Percentiles rank a stretch among this genome's conserved stretches.
Conservation (phyloP, 2,329 filamentous ascomycete genomes). For the Niveomyces coronatus region DNA sequence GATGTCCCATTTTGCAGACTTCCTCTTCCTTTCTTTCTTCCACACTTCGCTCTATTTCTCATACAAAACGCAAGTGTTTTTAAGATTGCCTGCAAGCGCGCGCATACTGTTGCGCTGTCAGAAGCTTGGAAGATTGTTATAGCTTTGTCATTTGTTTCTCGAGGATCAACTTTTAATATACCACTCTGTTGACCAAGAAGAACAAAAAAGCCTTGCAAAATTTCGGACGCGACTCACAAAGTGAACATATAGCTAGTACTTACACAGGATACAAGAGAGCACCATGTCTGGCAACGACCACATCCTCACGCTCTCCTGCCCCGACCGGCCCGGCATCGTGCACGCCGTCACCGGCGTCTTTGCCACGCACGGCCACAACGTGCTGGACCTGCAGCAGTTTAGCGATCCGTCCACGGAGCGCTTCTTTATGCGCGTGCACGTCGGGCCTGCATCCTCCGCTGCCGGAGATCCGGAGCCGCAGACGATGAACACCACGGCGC, state of each 20-base stretch:
- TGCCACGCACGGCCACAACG: conserved; percentile 63
- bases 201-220: background rate
- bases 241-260: too few species aligned
- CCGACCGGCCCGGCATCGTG: conserved; percentile 76
- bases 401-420: conserved; percentile 61
- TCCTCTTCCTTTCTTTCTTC: too few species aligned
- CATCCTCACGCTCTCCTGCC: conserved; percentile 73
- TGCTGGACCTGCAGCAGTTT: conserved; percentile 78
- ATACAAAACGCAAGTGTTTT: too few species aligned
- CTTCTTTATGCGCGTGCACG: conserved; percentile 87
- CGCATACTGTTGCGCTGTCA: conserved; percentile 1
- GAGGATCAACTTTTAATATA: conserved; percentile 11
- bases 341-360: conserved; percentile 74
- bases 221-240: too few species aligned
- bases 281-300: conserved; percentile 42
- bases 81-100: too few species aligned
- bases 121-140: conserved; percentile 8
- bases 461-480: conserved; percentile 15
- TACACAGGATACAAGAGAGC: conserved; percentile 3
- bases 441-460: conserved; percentile 47
- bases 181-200: conserved; percentile 8
- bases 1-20: too few species aligned
- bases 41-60: too few species aligned
- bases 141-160: too few species aligned
- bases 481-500: too few species aligned